Base-by-base conservation (phyloP, 192 early-diverging fungal genomes). In the Gigaspora rosea region DNA sequence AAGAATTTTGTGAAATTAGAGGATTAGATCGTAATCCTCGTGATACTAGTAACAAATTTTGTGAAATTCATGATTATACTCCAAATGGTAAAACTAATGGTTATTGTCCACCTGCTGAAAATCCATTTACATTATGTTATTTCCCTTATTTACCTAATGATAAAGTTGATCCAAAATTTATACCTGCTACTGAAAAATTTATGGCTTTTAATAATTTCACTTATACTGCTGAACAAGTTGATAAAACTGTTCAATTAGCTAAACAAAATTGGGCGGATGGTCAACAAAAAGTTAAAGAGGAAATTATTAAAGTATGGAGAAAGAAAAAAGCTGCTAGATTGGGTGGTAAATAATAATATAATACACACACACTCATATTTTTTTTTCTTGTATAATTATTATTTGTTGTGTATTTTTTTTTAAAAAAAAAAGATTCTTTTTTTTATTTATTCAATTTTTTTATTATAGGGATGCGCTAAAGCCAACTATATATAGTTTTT, bases 121-220 rank as follows among this genome's bases (percentile, higher is more conserved):
- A 86, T 13, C 83, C 83, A 6, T 82, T 85, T 27, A 82, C 82
- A 13, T 56, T 94, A 20, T 46, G 91, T 33, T 94, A 94, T 70
- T 84, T 91, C 64, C 92, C 91, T 12, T 84, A 91, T 32, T 84
- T 92, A 70, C 78, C 83, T 0, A 94, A 94, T 61, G 66, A 57
- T 6, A 82, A 87, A 51, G 89, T 88, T 58, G 75, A 86, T 32
- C 77, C 80, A 8, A 82, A 79, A 12, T 93, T 93, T 85, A 87
- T 91, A 73, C 93, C 93, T 3, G 84, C 82, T 71, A 87, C 81
- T 10, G 89, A 85, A 2, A 85, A 86, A 50, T 92, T 93, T 67
- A 90, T 88, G 54, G 84, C 83, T 5, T 93, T 92, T 0, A 91
- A 85, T 57, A 94, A 94, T 76, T 90, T 91, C 84, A 84, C 85